Evolutionary conservation across 2,329 filamentous ascomycete genomes (phyloP).

Genomic region (Cladosporium sphaerospermum): DNA sequence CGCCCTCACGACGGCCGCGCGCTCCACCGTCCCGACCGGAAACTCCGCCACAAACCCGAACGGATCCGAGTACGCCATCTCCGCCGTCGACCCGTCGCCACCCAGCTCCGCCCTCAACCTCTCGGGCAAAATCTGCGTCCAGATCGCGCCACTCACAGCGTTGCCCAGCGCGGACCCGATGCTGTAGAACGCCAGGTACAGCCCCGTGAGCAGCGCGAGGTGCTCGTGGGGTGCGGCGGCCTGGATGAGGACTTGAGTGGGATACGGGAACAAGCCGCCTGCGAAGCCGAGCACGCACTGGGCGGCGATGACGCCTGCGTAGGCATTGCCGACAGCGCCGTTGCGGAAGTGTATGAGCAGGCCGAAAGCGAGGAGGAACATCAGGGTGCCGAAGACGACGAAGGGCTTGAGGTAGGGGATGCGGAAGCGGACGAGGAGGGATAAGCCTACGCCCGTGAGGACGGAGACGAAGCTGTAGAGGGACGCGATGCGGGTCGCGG

Average conservation of each 20-base stretch:
- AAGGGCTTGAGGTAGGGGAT: slow-evolving; percentile 58
- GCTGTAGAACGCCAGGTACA: slow-evolving; percentile 52
- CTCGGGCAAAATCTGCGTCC: slow-evolving; percentile 50
- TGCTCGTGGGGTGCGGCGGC: slow-evolving; percentile 48
- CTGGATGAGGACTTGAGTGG: slow-evolving; percentile 47
- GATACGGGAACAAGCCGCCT: slow-evolving; percentile 56
- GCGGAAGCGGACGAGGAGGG: slow-evolving; percentile 48
- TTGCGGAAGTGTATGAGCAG: slow-evolving; percentile 60
- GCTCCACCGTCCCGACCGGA: slow-evolving; percentile 40
- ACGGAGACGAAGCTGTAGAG: slow-evolving; percentile 56
- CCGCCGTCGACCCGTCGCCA: slow-evolving; percentile 34
- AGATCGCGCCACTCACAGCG: slow-evolving; percentile 51
- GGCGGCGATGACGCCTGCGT: slow-evolving; percentile 55
- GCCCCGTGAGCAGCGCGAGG: slow-evolving; percentile 55
- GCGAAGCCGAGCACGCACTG: slow-evolving; percentile 58
- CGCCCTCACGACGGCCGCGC: slow-evolving; percentile 38
- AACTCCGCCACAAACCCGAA: slow-evolving; percentile 34
- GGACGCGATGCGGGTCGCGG: slow-evolving; percentile 54
- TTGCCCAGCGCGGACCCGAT: slow-evolving; percentile 54
- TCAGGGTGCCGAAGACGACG: slow-evolving; percentile 53
- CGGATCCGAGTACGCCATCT: slow-evolving; percentile 37
- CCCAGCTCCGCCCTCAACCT: slow-evolving; percentile 36
- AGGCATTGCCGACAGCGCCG: slow-evolving; percentile 35
- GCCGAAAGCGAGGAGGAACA: slow-evolving; percentile 61
- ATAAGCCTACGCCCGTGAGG: slow-evolving; percentile 51